Base-by-base conservation (phyloP, 2,329 filamentous ascomycete genomes). In the Penicillium sp. region DNA sequence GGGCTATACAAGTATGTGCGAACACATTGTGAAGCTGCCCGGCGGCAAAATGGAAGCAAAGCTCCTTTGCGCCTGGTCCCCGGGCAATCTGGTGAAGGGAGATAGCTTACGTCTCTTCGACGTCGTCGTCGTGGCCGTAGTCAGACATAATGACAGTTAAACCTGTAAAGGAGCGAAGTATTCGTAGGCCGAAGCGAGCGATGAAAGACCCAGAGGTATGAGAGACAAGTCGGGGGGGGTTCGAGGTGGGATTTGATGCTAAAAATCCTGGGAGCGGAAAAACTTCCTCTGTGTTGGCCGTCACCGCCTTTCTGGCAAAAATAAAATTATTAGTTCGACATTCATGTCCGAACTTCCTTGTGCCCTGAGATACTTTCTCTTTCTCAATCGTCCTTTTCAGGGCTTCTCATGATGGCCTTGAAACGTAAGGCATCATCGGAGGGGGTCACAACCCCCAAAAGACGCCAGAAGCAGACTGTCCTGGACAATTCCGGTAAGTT, bases 51-150 rank as follows among this genome's bases (percentile, higher is more conserved):
- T 50, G 48, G 33, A 23, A 50, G 31, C 47, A 31, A 41, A 43
- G 56, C 48, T 57, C 37, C 48, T 54, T 58, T 63, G 60, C 60
- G 62, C 58, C 60, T 46, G 25, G 37, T 45, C 31, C 7, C 25
- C 23, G 48, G 40, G 48, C 57, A 58, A 60, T 29, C 35, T 43
- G 35, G 21, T 27, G 52, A 49, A 45, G 50, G 56, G 58, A 60
- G 59, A 48, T 57, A 52, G 56, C 54, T 79, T 77, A 86, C 84
- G 79, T 82, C 66, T 80, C 83, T 67, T 80, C 84, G 64, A 79
- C 81, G 70, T 86, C 85, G 67, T 88, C 84, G 67, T 88, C 84
- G 69, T 88, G 85, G 67, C 86, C 88, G 78, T 87, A 87, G 78
- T 90, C 88, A 76, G 88, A 91, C 89, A 91, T 91, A 49, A 59